Conservation (phyloP, 306 rosid genomes). For the Herpetospermum pedunculosum region DNA sequence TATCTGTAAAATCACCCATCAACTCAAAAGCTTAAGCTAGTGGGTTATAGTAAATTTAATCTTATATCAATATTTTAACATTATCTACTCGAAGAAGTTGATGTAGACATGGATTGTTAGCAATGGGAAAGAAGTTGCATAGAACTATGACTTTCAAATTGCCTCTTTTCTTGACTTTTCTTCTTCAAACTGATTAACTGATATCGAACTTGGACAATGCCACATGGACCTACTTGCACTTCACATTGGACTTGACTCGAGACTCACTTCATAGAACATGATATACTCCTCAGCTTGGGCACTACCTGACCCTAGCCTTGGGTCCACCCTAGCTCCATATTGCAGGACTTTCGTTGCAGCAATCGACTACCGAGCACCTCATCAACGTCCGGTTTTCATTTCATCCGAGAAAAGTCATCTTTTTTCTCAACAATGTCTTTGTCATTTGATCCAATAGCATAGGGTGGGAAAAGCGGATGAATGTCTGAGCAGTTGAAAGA, state of each 20-base stretch:
- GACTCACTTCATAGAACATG: neutral
- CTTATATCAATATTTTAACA: too few relatives aligned
- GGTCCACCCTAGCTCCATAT: neutral
- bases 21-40: too few relatives aligned
- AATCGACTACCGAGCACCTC: neutral
- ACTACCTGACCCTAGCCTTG: neutral
- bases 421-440: too few relatives aligned
- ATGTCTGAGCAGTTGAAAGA: neutral
- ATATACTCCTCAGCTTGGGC: neutral
- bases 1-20: too few relatives aligned
- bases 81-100: neutral
- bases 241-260: neutral
- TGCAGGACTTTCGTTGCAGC: neutral
- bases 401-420: too few relatives aligned
- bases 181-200: neutral
- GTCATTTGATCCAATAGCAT: too few relatives aligned
- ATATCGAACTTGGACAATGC: neutral
- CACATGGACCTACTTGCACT: neutral
- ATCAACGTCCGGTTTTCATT: too few relatives aligned
- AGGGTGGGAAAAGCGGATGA: neutral
- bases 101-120: neutral
- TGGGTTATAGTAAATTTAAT: too few relatives aligned
- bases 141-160: neutral
- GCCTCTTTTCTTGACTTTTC: neutral
- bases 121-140: neutral